Percentiles rank a stretch among this genome's conserved stretches.
Evolutionary conservation across 495 filamentous ascomycete species (phyloP).

Genomic region (Aspergillus taichungensis): DNA sequence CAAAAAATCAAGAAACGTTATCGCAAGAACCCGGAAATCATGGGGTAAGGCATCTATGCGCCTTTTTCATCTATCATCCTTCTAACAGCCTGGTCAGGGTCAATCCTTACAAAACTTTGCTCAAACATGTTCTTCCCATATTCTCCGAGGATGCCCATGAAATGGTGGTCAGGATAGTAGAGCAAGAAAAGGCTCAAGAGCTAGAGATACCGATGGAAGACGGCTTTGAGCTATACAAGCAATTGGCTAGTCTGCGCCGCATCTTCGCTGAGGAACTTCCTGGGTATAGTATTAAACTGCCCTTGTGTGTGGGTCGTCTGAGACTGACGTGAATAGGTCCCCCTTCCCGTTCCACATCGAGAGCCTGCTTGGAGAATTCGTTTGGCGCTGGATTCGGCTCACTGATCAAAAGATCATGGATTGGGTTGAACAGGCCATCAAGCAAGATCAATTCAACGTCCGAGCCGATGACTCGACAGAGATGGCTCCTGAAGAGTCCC

Average conservation of each 20-base stretch:
- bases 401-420: slow-evolving; percentile 71
- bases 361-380: slow-evolving; percentile 75
- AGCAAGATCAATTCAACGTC: slow-evolving; percentile 74
- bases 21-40: slow-evolving; percentile 74
- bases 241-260: slow-evolving; percentile 71
- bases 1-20: slow-evolving; percentile 89
- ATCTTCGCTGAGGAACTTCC: slow-evolving; percentile 69
- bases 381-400: slow-evolving; percentile 86
- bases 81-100: slow-evolving; percentile 38
- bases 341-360: slow-evolving; percentile 82
- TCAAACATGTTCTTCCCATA: slow-evolving; percentile 75
- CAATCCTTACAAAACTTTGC: slow-evolving; percentile 70
- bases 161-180: slow-evolving; percentile 69
- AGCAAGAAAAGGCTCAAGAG: slow-evolving; percentile 54
- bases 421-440: slow-evolving; percentile 84
- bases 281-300: slow-evolving; percentile 28
- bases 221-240: slow-evolving; percentile 86
- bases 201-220: slow-evolving; percentile 79
- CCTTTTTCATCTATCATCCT: background rate
- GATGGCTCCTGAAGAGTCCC: slow-evolving; percentile 66
- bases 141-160: slow-evolving; percentile 83
- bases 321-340: slow-evolving; percentile 24
- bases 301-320: background rate
- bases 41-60: slow-evolving; percentile 51
- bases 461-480: slow-evolving; percentile 49